Conservation (phyloP, 306 rosid species). For the Prunus davidiana region DNA sequence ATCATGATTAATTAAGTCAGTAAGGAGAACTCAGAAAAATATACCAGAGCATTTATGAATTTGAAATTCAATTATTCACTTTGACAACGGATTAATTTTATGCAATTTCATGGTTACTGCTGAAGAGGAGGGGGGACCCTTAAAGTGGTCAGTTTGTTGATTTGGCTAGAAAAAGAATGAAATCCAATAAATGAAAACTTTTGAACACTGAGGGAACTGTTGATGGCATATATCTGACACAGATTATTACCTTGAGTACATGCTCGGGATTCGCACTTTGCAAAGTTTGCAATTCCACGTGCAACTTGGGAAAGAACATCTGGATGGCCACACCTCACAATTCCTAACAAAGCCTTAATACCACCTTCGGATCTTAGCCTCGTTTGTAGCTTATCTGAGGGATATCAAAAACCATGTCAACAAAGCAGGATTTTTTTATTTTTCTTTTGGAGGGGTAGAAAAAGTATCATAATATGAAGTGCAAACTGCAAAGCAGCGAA, state of each 20-base stretch:
- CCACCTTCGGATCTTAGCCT: conserved; percentile 92
- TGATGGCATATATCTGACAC: neutral
- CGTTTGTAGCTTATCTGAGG: conserved; percentile 70
- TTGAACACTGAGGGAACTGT: neutral
- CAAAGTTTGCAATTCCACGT: conserved; percentile 94
- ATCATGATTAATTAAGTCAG: neutral
- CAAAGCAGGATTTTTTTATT: conserved; percentile 9
- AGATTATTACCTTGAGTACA: conserved; percentile 67
- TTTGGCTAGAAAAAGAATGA: neutral
- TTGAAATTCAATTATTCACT: neutral
- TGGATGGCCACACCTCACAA: conserved; percentile 95
- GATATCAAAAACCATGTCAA: neutral
- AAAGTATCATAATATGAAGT: neutral
- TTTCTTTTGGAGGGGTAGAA: neutral
- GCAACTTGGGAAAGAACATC: conserved; percentile 99
- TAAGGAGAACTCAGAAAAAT: neutral
- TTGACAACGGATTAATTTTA: neutral
- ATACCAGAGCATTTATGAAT: neutral
- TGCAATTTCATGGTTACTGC: neutral
- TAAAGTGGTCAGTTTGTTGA: neutral
- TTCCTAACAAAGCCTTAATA: conserved; percentile 88
- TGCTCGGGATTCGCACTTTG: conserved; percentile 96
- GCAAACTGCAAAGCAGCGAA: neutral
- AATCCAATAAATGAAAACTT: neutral
- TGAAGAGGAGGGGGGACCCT: neutral